These are phyloP conservation scores for Stagonosporopsis chrysanthemi DNA, from an alignment of 2,329 filamentous ascomycete species.

Conservation along the genomic window DNA sequence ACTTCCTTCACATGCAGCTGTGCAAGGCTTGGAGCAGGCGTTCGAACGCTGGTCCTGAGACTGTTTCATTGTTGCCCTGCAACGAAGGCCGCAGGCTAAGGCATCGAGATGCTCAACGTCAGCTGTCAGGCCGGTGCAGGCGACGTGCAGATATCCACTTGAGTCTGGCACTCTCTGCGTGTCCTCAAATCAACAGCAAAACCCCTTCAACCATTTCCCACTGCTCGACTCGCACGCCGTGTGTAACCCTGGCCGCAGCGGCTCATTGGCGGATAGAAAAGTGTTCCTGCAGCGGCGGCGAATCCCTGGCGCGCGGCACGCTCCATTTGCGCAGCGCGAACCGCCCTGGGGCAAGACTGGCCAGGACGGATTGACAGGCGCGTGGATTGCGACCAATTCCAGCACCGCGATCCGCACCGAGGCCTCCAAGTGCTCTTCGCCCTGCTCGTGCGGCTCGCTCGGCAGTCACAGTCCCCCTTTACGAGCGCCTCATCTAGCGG, in stretches of 20 bases:
- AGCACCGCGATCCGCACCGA: slow-evolving; percentile 36
- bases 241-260: slow-evolving; percentile 2
- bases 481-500: slow-evolving; percentile 29
- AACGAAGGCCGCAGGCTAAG: slow-evolving; percentile 13
- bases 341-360: slow-evolving; percentile 26
- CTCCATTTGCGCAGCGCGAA: slow-evolving; percentile 34
- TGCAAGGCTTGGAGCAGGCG: slow-evolving; percentile 6
- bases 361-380: slow-evolving; percentile 22
- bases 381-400: slow-evolving; percentile 41
- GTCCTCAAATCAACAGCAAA: slow-evolving; percentile 13
- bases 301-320: slow-evolving; percentile 32
- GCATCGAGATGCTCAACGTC: slow-evolving; percentile 7
- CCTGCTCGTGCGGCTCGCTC: slow-evolving; percentile 33
- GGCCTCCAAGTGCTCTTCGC: slow-evolving; percentile 33
- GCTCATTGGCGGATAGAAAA: slow-evolving; percentile 21
- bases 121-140: slow-evolving; percentile 12
- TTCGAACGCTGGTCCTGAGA: slow-evolving; percentile 17
- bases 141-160: slow-evolving; percentile 8
- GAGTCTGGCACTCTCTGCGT: slow-evolving; percentile 3
- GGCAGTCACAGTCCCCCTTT: slow-evolving; percentile 41
- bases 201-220: slow-evolving; percentile 1
- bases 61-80: slow-evolving; percentile 17
- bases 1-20: slow-evolving; percentile 12
- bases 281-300: slow-evolving; percentile 37
- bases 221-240: slow-evolving; percentile 3